Evolutionary conservation across 208 protist species (phyloP), one percentile per base, ranked within the genome.

Genomic region (Wallacemonas sp.): DNA sequence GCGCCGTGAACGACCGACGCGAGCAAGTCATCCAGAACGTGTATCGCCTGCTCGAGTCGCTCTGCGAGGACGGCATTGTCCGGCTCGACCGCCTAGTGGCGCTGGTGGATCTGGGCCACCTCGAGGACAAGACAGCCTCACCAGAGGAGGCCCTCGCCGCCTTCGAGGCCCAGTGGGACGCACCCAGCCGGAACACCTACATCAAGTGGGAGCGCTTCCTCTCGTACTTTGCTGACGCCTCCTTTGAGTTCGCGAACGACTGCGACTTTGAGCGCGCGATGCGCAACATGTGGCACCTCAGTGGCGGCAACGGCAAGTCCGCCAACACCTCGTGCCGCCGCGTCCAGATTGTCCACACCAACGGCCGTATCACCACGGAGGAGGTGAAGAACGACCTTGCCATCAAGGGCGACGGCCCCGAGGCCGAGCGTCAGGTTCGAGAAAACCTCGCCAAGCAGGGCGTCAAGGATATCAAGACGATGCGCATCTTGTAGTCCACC

Each of bases 281-380:
- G 85, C 86, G 93, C 7, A 87, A 97, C 75, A 74, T 90, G 10
- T 97, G 88, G 86, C 93, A 97, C 69, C 73, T 95, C 32, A 94
- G 87, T 59, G 93, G 93, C 28, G 93, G 93, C n/a, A 83, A 78
- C 32, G 93, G 85, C 42, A 85, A 72, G 50, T 86, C 68, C 18
- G 77, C 66, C 59, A 97, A 97, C 77, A 89, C 80, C 33, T 93
- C 88, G 52, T 97, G 93, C 61, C 67, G 87, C n/a, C 77, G 89
- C 2, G 79, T 97, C n/a, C 57, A 80, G 57, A 84, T 97, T 32
- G 73, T 92, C 12, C 93, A 95, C 75, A 82, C 65, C 25, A 93
- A 93, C 63, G 93, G 93, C 3, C 78, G 81, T 1, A 74, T 88
- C 20, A 96, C 86, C 3, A 67, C 59, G 26, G 67, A 96, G 48